phyloP scores from a whole-genome alignment of 1,284 basidiomycete genomes.

The Ustilago shanxiensis region DNA sequence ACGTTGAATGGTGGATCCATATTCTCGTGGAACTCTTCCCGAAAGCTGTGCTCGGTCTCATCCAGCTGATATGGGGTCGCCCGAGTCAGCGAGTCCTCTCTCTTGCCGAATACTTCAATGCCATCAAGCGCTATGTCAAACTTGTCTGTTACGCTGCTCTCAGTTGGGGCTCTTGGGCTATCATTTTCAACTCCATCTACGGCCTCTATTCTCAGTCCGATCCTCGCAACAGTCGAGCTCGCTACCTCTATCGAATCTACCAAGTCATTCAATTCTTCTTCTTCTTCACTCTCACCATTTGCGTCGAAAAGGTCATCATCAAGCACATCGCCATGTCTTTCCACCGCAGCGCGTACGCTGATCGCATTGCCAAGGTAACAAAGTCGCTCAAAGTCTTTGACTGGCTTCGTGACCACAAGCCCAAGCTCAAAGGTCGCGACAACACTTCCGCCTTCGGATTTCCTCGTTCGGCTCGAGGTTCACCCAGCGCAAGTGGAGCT shows the following conservation, averaged over 20 bases:
- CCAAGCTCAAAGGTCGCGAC: slow-evolving; percentile 73
- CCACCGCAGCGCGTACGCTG: slow-evolving; percentile 81
- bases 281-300: slow-evolving; percentile 65
- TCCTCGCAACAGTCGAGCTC: slow-evolving; percentile 45
- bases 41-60: slow-evolving; percentile 43
- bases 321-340: slow-evolving; percentile 72
- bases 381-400: slow-evolving; percentile 78
- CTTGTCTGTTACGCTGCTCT: slow-evolving; percentile 63
- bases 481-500: slow-evolving; percentile 45
- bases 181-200: slow-evolving; percentile 66
- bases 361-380: slow-evolving; percentile 77
- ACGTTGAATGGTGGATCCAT: slow-evolving; percentile 67
- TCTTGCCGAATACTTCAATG: slow-evolving; percentile 61
- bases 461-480: slow-evolving; percentile 61
- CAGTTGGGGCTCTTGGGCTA: slow-evolving; percentile 65
- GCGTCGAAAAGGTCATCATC: slow-evolving; percentile 64
- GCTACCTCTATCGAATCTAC: slow-evolving; percentile 65
- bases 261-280: slow-evolving; percentile 68
- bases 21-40: slow-evolving; percentile 65
- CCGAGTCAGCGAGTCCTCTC: slow-evolving; percentile 56
- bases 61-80: slow-evolving; percentile 61
- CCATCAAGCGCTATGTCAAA: slow-evolving; percentile 65
- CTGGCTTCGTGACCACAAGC: slow-evolving; percentile 78
- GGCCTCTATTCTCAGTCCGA: slow-evolving; percentile 55
- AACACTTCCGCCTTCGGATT: slow-evolving; percentile 72